Percentiles rank a stretch among this genome's conserved stretches.
Evolutionary conservation across 192 early-diverging fungal species (phyloP).

Genomic region (Backusella liffmaniae): DNA sequence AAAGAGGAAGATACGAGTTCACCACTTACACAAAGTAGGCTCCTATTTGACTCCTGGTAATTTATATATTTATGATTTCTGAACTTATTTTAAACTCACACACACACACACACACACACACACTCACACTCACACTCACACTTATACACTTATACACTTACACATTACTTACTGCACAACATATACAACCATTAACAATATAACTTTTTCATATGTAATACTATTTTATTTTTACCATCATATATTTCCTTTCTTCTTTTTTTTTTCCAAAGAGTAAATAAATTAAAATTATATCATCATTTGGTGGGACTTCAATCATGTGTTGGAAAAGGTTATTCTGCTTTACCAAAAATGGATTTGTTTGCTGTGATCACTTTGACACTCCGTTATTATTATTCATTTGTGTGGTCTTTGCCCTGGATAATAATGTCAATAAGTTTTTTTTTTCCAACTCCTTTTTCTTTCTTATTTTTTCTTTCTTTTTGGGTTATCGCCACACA

Average conservation of each 20-base stretch:
- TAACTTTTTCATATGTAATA: background rate
- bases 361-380: background rate
- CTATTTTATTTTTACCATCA: background rate
- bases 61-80: background rate
- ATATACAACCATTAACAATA: background rate
- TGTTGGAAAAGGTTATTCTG: background rate
- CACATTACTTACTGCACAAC: background rate
- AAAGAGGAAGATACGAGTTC: background rate
- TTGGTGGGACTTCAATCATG: background rate
- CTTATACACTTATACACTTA: background rate
- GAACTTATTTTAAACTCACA: background rate
- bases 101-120: background rate
- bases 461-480: background rate
- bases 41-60: conserved; percentile 7
- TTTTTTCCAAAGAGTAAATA: background rate
- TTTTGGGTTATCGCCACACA: conserved; percentile 2
- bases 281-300: background rate
- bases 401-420: background rate
- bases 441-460: background rate
- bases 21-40: background rate
- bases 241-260: background rate
- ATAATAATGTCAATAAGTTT: background rate
- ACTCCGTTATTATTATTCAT: background rate
- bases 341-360: background rate
- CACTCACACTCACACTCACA: background rate